Conservation (phyloP, 2,329 filamentous ascomycete genomes). For the Dendryphion nanum region DNA sequence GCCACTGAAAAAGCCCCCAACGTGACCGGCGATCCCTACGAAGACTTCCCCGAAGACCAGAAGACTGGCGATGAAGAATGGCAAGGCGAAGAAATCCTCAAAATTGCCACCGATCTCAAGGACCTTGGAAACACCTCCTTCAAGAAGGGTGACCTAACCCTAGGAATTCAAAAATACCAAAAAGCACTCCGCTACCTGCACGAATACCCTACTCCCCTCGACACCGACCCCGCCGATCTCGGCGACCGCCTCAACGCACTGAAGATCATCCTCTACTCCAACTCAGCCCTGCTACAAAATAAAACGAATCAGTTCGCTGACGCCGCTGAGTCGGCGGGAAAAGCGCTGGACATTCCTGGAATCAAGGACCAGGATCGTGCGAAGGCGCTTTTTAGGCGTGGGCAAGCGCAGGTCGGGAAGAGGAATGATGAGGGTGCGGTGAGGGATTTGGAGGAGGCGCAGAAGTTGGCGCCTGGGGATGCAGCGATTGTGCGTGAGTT, state of each 20-base stretch:
- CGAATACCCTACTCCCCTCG: slow-evolving; percentile 70
- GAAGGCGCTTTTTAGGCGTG: slow-evolving; percentile 86
- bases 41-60: slow-evolving; percentile 93
- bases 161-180: slow-evolving; percentile 87
- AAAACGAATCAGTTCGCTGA: slow-evolving; percentile 75
- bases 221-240: slow-evolving; percentile 68
- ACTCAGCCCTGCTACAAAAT: slow-evolving; percentile 79
- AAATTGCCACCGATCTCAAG: slow-evolving; percentile 83
- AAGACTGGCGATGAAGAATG: slow-evolving; percentile 55
- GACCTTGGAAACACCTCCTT: slow-evolving; percentile 90
- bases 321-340: slow-evolving; percentile 66
- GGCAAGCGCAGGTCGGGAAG: slow-evolving; percentile 67
- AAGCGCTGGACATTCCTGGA: slow-evolving; percentile 66
- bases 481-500: slow-evolving; percentile 73
- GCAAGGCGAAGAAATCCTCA: slow-evolving; percentile 66
- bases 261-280: slow-evolving; percentile 84
- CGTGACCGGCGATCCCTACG: slow-evolving; percentile 82
- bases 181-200: slow-evolving; percentile 89
- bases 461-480: slow-evolving; percentile 62
- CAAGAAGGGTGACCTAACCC: slow-evolving; percentile 68
- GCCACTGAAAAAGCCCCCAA: slow-evolving; percentile 71
- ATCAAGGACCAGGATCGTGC: slow-evolving; percentile 74
- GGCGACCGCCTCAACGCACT: slow-evolving; percentile 68
- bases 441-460: slow-evolving; percentile 44
- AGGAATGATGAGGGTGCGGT: slow-evolving; percentile 81